Percentiles rank a stretch among this genome's conserved stretches.
phyloP scores from a whole-genome alignment of 225 moss, liverwort and hornwort species.

The Thuidium tamariscinum region DNA sequence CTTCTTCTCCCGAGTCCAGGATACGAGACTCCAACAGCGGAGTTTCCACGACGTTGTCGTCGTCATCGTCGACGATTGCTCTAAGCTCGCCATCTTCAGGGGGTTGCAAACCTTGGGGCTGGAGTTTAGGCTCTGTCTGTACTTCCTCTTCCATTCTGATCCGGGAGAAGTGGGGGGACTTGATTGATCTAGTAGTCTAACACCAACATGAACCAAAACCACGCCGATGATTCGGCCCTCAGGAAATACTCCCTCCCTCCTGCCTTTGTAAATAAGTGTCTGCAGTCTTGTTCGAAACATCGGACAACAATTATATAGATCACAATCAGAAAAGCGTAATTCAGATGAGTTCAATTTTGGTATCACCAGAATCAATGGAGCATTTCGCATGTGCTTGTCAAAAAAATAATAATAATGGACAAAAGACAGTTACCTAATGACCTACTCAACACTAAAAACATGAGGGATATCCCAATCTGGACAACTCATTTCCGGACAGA shows the following conservation, averaged over 20 bases:
- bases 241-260: background rate
- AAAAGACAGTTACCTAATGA: background rate
- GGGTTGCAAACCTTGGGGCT: background rate
- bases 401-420: background rate
- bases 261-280: background rate
- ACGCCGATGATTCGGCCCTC: background rate
- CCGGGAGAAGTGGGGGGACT: background rate
- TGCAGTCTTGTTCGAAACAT: background rate
- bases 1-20: background rate
- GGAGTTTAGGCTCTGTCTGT: background rate
- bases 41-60: background rate
- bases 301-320: background rate
- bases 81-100: background rate
- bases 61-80: background rate
- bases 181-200: background rate
- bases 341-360: background rate
- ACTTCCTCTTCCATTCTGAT: background rate
- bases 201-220: background rate
- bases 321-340: background rate
- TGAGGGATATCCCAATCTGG: background rate
- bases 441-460: background rate
- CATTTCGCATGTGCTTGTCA: background rate
- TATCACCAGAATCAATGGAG: background rate
- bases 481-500: background rate
- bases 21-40: background rate